A percentile compares a stretch with the other conserved stretches of the same genome.
phyloP scores from a whole-genome alignment of 108 stramenopile species.

The Skeletonema marinoi region DNA sequence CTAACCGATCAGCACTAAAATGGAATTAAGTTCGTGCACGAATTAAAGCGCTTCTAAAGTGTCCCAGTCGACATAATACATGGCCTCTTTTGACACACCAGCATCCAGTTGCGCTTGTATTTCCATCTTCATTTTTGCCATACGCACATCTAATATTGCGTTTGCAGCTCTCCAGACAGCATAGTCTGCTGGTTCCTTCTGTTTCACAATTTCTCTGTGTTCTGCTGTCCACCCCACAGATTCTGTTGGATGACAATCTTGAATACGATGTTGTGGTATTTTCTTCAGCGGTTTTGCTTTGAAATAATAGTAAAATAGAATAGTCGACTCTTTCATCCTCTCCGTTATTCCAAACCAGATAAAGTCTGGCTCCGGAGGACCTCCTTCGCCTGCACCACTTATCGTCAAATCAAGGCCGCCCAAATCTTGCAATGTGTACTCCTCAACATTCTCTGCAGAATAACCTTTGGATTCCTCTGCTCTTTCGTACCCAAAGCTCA shows the following conservation, averaged over 20 bases:
- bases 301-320: constrained; percentile 34
- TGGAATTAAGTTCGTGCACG: constrained; percentile 59
- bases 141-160: constrained; percentile 47
- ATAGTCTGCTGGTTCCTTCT: constrained; percentile 44
- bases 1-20: constrained; percentile 55
- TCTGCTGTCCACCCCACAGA: constrained; percentile 34
- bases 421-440: constrained; percentile 44
- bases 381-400: constrained; percentile 33
- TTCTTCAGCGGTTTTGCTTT: constrained; percentile 17
- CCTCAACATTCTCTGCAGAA: constrained; percentile 37
- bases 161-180: constrained; percentile 51
- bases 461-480: constrained; percentile 39
- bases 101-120: constrained; percentile 27
- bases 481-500: constrained; percentile 38
- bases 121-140: constrained; percentile 50
- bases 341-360: constrained; percentile 52
- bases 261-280: constrained; percentile 21
- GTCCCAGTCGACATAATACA: constrained; percentile 46
- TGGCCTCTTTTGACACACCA: constrained; percentile 38
- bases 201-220: constrained; percentile 27
- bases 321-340: constrained; percentile 36
- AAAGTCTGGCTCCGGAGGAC: constrained; percentile 41
- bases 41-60: constrained; percentile 12
- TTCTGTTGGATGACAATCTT: constrained; percentile 37
- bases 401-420: constrained; percentile 42